A percentile compares a stretch with the other conserved stretches of the same genome.
Evolutionary conservation across 2,329 filamentous ascomycete species (phyloP).

Genomic region (Sporothrix humicola): DNA sequence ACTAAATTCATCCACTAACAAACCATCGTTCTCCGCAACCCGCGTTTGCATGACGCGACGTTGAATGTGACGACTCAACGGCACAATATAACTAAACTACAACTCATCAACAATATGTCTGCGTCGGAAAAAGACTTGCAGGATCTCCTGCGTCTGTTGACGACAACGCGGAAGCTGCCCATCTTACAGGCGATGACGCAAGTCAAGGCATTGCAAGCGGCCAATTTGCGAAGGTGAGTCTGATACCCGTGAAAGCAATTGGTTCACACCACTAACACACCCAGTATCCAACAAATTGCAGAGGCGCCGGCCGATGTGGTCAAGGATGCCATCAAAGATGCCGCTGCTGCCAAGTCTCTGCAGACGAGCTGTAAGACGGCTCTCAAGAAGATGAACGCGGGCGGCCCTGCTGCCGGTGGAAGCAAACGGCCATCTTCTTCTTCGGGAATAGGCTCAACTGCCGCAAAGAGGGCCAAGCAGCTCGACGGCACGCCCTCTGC

Average conservation of each 20-base stretch:
- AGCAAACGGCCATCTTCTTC: slow-evolving; percentile 44
- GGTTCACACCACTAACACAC: neutral
- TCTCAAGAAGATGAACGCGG: slow-evolving; percentile 48
- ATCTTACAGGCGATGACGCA: slow-evolving; percentile 65
- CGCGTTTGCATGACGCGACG: neutral
- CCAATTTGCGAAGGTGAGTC: slow-evolving; percentile 61
- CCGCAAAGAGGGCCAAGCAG: slow-evolving; percentile 45
- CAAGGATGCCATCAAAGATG: slow-evolving; percentile 54
- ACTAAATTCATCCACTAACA: slow-evolving; percentile 12
- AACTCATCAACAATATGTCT: neutral
- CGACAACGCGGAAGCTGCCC: slow-evolving; percentile 59
- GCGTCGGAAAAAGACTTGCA: slow-evolving; percentile 62
- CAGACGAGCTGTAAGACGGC: slow-evolving; percentile 62
- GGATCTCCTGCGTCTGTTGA: slow-evolving; percentile 65
- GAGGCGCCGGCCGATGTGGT: slow-evolving; percentile 54
- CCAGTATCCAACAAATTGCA: slow-evolving; percentile 62
- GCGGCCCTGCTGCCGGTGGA: slow-evolving; percentile 34
- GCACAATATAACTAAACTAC: slow-evolving; percentile 31
- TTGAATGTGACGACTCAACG: neutral
- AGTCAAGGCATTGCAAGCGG: slow-evolving; percentile 62
- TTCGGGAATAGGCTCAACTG: slow-evolving; percentile 28
- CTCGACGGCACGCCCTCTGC: slow-evolving; percentile 36
- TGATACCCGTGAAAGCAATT: too few species aligned
- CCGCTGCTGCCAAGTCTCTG: slow-evolving; percentile 57
- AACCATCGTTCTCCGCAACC: neutral